Evolutionary conservation across 2,329 filamentous ascomycete genomes (phyloP), one percentile per base, ranked within the genome.

Genomic region (Acephala macrosclerotiorum): DNA sequence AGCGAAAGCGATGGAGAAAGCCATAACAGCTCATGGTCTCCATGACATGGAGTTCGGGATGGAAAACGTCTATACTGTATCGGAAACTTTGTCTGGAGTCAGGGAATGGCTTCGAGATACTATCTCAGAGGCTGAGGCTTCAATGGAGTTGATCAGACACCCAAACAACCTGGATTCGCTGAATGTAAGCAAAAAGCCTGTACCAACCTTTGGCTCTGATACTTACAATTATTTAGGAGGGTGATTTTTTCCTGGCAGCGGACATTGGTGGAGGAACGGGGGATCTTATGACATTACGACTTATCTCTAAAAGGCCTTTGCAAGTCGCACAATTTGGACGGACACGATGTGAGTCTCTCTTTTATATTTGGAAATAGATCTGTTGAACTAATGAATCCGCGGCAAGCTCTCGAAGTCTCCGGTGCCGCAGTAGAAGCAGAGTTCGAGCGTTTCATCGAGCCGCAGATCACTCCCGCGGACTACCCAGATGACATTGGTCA

Each of bases 191-290:
- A 16, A n/a, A 26, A 16, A 18, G 35, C 14, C 12, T n/a, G 16
- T 5, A 18, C 35, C 59, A 33, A 60, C 25, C 1, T 56, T 6
- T 53, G 18, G 14, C 16, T 45, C 8, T 12, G 18, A 11, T 45
- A 45, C n/a, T n/a, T n/a, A n/a, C n/a, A n/a, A n/a, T n/a, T n/a
- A n/a, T n/a, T n/a, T 60, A 66, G 67, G 61, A 60, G 16, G 64
- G 62, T 11, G 67, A 66, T 42, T 36, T 3, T 16, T 65, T 69
- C 49, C 29, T 69, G 2, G 26, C 61, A 3, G 22, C 61, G 36
- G 67, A 69, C 33, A 58, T 69, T 35, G 67, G 67, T 9, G 67
- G 58, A 14, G 67, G 67, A 9, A 69, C 67, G 11, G 67, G 67
- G 36, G 65, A 62, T 38, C 26, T 66, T 42, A 69, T 62, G 26